Percentiles rank a stretch among this genome's conserved stretches.
Evolutionary conservation across 306 rosid species (phyloP).

Genomic region (Vicia villosa): DNA sequence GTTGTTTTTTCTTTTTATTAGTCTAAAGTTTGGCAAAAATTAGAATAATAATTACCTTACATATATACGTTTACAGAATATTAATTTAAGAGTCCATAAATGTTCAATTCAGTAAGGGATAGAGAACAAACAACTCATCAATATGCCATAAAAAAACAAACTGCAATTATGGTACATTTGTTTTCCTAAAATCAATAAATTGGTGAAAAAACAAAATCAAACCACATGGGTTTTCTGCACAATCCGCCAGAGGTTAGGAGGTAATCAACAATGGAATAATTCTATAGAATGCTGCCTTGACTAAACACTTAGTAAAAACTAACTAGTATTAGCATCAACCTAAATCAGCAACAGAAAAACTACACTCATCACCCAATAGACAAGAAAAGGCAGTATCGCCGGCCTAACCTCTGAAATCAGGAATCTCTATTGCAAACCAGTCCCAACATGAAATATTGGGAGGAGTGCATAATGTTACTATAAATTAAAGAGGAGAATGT

Average conservation of each 20-base stretch:
- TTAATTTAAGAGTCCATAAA: no score
- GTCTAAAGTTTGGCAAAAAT: no score
- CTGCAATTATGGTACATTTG: constrained; percentile 26
- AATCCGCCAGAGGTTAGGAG: constrained; percentile 58
- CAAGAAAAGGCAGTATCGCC: constrained; percentile 44
- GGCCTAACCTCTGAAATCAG: constrained; percentile 45
- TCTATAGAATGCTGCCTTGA: constrained; percentile 32
- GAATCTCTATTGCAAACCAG: constrained; percentile 49
- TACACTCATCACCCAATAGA: constrained; percentile 56
- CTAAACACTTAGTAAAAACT: constrained; percentile 44
- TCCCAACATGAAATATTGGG: constrained; percentile 54
- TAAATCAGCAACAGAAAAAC: constrained; percentile 75
- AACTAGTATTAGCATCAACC: constrained; percentile 48
- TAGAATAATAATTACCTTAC: no score
- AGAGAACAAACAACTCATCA: no score
- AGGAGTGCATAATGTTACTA: constrained; percentile 40
- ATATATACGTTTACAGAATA: no score
- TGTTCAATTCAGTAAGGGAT: no score
- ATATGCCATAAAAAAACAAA: constrained; percentile 5
- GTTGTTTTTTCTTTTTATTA: no score
- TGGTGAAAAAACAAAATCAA: constrained; percentile 28
- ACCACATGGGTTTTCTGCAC: constrained; percentile 70
- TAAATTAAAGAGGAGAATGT: constrained; percentile 37
- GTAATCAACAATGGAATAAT: constrained; percentile 49
- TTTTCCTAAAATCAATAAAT: constrained; percentile 35